Percentiles rank a stretch among this genome's conserved stretches.
Evolutionary conservation across 2,329 filamentous ascomycete genomes (phyloP).

Genomic region (Claviceps sp.): DNA sequence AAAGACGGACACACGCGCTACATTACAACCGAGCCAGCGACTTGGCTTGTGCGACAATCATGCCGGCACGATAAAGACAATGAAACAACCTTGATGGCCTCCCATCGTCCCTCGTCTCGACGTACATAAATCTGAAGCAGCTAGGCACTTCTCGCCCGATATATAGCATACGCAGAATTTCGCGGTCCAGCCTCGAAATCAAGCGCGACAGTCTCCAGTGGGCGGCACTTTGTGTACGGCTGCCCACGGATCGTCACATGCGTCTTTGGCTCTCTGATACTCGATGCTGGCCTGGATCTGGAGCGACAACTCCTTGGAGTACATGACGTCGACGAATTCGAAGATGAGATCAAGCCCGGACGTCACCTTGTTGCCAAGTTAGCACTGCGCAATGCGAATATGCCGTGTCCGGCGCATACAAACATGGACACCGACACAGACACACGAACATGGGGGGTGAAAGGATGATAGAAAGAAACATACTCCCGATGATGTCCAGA

Average conservation of each 20-base stretch:
- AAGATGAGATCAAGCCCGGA: slow-evolving; percentile 10
- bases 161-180: neutral
- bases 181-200: neutral
- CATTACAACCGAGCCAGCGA: too few relatives aligned
- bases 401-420: neutral
- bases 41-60: neutral
- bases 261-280: slow-evolving; percentile 7
- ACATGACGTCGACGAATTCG: slow-evolving; percentile 9
- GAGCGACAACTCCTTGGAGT: slow-evolving; percentile 1
- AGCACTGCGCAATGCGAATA: neutral
- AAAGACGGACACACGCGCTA: too few relatives aligned
- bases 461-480: slow-evolving; percentile 8
- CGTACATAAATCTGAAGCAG: neutral
- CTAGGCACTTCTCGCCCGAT: neutral
- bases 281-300: slow-evolving; percentile 6
- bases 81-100: neutral
- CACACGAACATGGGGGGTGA: slow-evolving; percentile 7
- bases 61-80: neutral
- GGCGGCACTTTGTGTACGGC: slow-evolving; percentile 5
- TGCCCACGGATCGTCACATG: slow-evolving; percentile 11
- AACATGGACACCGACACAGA: neutral
- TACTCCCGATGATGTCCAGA: slow-evolving; percentile 50
- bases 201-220: slow-evolving; percentile 3
- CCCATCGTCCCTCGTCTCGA: neutral
- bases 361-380: slow-evolving; percentile 4